Conservation (phyloP, 1,284 basidiomycete genomes). For the Inonotus hispidus region DNA sequence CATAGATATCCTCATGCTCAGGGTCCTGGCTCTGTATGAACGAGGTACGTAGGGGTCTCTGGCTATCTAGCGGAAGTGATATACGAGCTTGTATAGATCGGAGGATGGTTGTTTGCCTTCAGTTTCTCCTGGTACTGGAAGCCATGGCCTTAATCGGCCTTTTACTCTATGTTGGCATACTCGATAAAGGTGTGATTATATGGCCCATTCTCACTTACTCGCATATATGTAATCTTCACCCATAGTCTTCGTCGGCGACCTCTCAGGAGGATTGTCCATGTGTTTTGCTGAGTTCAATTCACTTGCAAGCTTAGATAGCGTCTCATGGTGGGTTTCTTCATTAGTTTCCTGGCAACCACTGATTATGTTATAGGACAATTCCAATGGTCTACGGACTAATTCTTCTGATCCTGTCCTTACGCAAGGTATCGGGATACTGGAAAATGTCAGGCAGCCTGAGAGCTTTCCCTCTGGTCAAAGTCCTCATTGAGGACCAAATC, state of each 20-base stretch:
- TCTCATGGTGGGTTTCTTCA: background rate
- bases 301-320: background rate
- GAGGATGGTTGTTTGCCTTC: background rate
- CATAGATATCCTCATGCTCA: constrained; percentile 3
- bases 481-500: constrained; percentile 6
- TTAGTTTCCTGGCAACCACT: background rate
- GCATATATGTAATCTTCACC: background rate
- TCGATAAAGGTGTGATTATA: background rate
- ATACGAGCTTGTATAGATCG: background rate
- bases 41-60: background rate
- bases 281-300: background rate
- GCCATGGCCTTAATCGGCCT: background rate
- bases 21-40: background rate
- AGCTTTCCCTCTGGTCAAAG: background rate
- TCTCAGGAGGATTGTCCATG: background rate
- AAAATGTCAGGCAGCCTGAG: background rate
- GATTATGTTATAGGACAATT: background rate
- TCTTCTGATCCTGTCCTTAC: background rate
- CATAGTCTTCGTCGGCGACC: background rate
- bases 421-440: background rate
- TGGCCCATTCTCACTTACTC: background rate
- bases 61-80: no score
- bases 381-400: constrained; percentile 2
- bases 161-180: background rate
- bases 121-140: background rate